Evolutionary conservation across 177 flowering plant species (phyloP), one percentile per base, ranked within the genome.

Genomic region (Telopea speciosissima): DNA sequence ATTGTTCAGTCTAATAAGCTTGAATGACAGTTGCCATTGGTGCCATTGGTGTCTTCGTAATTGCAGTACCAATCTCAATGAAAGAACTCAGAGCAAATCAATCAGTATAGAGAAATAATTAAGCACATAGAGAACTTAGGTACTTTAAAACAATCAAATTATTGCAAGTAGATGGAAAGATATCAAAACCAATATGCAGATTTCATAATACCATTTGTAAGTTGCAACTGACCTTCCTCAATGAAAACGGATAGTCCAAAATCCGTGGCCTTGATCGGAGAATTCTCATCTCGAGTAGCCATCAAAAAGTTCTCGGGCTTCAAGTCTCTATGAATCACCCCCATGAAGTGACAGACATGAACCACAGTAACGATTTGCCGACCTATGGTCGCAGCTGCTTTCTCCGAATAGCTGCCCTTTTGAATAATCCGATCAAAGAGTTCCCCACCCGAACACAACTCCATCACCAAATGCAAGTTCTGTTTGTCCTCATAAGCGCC

Each of bases 301-400:
- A 92, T 23, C 89, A 95, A 79, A 85, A 95, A 92, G 79, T 95
- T 95, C 82, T 95, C 99, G 11, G 99, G 99, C 87, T 95, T 95
- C 78, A 95, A 83, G 70, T 92, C 97, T 63, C 99, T 84, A 66
- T 95, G 99, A 81, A 92, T 87, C 24, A 95, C 97, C 16, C 99
- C 99, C 99, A 95, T 95, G 71, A 93, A 92, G 77, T 92, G 99
- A 72, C 97, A 95, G 1, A 77, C 96, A 81, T 95, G 89, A 68
- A 95, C 97, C 72, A 93, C 99, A 78, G 88, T 95, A 72, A 91
- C 91, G 74, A 95, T 81, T 80, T 90, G 93, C 70, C 97, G 75
- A 67, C 79, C 77, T 45, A 91, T 75, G 1, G 45, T 16, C 0
- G 97, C 97, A 0, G 99, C 97, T 31, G 82, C 88, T 24, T 71